phyloP scores from a whole-genome alignment of 805 yeast genomes.

The Candida sakaeoensis region DNA sequence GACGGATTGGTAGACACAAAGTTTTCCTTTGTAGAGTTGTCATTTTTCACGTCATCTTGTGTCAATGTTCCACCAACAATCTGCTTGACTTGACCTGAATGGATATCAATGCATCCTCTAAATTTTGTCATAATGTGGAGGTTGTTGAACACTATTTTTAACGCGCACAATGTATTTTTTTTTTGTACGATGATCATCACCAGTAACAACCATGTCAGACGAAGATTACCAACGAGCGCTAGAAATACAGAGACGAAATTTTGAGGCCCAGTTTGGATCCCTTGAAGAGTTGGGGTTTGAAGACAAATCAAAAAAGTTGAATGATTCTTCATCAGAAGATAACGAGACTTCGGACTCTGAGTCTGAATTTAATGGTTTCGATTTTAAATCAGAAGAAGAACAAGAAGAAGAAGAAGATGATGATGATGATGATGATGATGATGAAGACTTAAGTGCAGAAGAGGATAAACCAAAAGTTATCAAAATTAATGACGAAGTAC shows the following conservation, averaged over 20 bases:
- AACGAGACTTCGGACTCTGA: constrained; percentile 12
- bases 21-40: constrained; percentile 41
- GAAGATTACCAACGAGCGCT: constrained; percentile 31
- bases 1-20: constrained; percentile 76
- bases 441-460: too few relatives aligned
- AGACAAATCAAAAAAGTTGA: constrained; percentile 24
- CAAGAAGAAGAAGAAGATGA: constrained; percentile 12
- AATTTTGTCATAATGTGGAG: constrained; percentile 67
- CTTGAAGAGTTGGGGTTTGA: constrained; percentile 44
- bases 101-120: constrained; percentile 94
- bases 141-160: constrained; percentile 1
- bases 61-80: constrained; percentile 91
- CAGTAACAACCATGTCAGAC: constrained; percentile 7
- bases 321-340: constrained; percentile 21
- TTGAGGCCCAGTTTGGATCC: constrained; percentile 63
- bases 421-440: too few relatives aligned
- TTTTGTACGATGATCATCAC: constrained; percentile 5
- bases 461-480: constrained; percentile 42
- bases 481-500: constrained; percentile 28
- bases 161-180: constrained; percentile 1
- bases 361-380: constrained; percentile 14
- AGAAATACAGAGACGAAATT: constrained; percentile 54
- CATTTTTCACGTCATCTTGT: constrained; percentile 37
- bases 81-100: constrained; percentile 92
- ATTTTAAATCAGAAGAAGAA: constrained; percentile 9